Evolutionary conservation across 805 yeast genomes (phyloP).

Genomic region (Cyberlindnera veronae): DNA sequence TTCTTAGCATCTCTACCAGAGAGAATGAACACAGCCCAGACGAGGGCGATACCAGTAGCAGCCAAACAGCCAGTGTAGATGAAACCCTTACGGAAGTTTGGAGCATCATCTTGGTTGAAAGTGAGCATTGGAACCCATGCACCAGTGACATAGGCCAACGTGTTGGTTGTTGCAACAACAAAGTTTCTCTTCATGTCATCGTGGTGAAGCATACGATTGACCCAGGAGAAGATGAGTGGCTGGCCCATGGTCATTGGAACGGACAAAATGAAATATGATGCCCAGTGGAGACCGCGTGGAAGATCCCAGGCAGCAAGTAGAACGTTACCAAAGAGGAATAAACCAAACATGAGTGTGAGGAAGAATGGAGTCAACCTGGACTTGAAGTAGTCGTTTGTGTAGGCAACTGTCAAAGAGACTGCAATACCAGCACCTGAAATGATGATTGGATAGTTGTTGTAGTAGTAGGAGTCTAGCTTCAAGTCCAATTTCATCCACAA

Average conservation of each 20-base stretch:
- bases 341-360: constrained; percentile 39
- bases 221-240: constrained; percentile 56
- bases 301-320: constrained; percentile 41
- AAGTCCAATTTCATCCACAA: constrained; percentile 43
- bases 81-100: constrained; percentile 37
- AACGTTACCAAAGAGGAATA: constrained; percentile 37
- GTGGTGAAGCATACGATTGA: constrained; percentile 41
- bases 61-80: constrained; percentile 23
- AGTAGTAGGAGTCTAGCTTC: constrained; percentile 31
- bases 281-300: constrained; percentile 47
- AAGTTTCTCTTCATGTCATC: constrained; percentile 34
- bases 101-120: constrained; percentile 37
- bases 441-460: constrained; percentile 41
- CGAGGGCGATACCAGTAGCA: constrained; percentile 4
- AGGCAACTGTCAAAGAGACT: constrained; percentile 35
- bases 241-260: constrained; percentile 51
- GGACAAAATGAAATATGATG: constrained; percentile 45
- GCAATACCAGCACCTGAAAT: constrained; percentile 38
- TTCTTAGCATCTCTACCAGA: no score
- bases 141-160: constrained; percentile 38
- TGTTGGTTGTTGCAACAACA: constrained; percentile 39
- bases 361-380: constrained; percentile 36
- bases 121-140: constrained; percentile 38
- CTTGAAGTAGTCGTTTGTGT: constrained; percentile 33
- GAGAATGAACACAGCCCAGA: background rate